Evolutionary conservation across 192 early-diverging fungal genomes (phyloP).

Genomic region (Ramicandelaber brevisporus): DNA sequence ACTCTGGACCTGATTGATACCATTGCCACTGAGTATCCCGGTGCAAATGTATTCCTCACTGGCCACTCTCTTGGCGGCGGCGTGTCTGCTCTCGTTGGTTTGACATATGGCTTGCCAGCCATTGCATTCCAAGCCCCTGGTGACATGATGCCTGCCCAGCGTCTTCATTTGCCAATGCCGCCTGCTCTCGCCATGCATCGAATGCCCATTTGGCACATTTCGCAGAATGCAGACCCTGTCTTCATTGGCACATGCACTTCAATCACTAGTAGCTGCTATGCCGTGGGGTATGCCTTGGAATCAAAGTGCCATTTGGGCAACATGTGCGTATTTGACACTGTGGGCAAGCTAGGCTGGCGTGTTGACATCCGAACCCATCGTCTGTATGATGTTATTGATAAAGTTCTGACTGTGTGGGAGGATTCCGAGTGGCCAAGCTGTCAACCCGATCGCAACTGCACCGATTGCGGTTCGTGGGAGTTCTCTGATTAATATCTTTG

Average conservation of each 20-base stretch:
- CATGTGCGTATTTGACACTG: conserved; percentile 37
- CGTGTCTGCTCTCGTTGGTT: conserved; percentile 41
- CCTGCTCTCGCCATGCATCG: conserved; percentile 22
- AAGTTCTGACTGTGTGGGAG: conserved; percentile 14
- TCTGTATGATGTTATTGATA: conserved; percentile 50
- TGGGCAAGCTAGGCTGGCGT: conserved; percentile 30
- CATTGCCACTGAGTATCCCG: conserved; percentile 33
- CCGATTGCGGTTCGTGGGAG: conserved; percentile 16
- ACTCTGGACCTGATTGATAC: conserved; percentile 37
- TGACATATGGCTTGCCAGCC: conserved; percentile 62
- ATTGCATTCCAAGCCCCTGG: conserved; percentile 68
- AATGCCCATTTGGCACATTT: conserved; percentile 74
- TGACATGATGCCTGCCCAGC: conserved; percentile 42
- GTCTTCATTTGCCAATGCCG: conserved; percentile 52
- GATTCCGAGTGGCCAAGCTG: conserved; percentile 13
- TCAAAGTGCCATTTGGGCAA: conserved; percentile 64
- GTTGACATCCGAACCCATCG: conserved; percentile 55
- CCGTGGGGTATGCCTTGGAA: conserved; percentile 48
- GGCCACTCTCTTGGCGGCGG: conserved; percentile 76
- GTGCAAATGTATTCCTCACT: conserved; percentile 43
- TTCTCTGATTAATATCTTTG: too few relatives aligned
- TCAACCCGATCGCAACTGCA: conserved; percentile 8
- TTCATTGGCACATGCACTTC: conserved; percentile 66
- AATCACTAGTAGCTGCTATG: conserved; percentile 31
- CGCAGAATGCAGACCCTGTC: conserved; percentile 76